phyloP scores from a whole-genome alignment of 768 basidiomycete species.

The Trametes elegans region DNA sequence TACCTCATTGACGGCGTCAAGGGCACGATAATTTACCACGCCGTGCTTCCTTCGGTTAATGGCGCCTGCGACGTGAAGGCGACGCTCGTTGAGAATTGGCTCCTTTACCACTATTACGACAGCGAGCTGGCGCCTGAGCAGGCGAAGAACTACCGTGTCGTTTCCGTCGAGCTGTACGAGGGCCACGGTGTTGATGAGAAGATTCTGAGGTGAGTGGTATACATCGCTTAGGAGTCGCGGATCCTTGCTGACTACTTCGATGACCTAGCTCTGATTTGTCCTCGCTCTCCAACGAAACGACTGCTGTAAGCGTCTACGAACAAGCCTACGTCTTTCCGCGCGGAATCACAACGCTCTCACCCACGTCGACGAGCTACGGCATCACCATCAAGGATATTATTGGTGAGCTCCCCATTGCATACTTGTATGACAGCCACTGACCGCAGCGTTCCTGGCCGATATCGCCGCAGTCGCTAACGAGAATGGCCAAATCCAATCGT shows the following conservation, averaged over 20 bases:
- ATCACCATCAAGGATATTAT: conserved; percentile 86
- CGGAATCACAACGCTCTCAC: conserved; percentile 64
- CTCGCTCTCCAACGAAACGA: conserved; percentile 51
- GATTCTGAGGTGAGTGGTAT: conserved; percentile 57
- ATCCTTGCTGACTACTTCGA: not conserved
- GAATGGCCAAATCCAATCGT: conserved; percentile 68
- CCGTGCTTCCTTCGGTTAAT: conserved; percentile 45
- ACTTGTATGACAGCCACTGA: not conserved
- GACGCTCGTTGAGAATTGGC: conserved; percentile 84
- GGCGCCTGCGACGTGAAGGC: conserved; percentile 64
- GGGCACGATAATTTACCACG: conserved; percentile 72
- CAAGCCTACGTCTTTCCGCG: conserved; percentile 70
- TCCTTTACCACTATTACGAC: conserved; percentile 86
- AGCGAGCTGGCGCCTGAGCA: conserved; percentile 44
- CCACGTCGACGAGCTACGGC: conserved; percentile 85
- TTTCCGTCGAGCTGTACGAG: conserved; percentile 90
- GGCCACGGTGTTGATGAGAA: conserved; percentile 65
- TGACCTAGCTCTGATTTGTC: conserved; percentile 49
- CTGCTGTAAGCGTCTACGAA: conserved; percentile 57
- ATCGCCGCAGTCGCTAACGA: conserved; percentile 64
- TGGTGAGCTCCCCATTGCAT: conserved; percentile 44
- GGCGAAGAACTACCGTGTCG: conserved; percentile 69
- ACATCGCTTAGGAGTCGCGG: not conserved
- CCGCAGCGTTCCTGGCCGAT: not conserved
- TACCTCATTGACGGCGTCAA: conserved; percentile 80